Evolutionary conservation across 495 filamentous ascomycete species (phyloP).

Genomic region (Penicillium longicatenatum): DNA sequence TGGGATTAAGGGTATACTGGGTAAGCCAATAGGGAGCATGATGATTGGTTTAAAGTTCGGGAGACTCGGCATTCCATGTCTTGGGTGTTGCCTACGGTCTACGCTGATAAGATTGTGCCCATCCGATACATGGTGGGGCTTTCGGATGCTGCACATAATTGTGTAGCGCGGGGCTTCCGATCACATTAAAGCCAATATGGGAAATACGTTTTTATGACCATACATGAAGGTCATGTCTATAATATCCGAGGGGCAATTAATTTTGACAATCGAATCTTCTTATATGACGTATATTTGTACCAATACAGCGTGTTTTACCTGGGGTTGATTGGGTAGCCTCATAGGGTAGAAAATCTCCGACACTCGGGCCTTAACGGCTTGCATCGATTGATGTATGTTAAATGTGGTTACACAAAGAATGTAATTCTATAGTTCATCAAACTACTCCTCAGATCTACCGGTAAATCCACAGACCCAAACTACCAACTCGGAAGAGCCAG

Average conservation of each 20-base stretch:
- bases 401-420: background rate
- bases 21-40: background rate
- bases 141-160: conserved; percentile 20
- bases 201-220: background rate
- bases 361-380: background rate
- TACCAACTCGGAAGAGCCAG: conserved; percentile 16
- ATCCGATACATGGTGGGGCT: conserved; percentile 19
- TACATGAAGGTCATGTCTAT: background rate
- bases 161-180: conserved; percentile 18
- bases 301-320: background rate
- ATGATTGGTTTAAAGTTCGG: conserved; percentile 3
- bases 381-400: background rate
- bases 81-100: background rate
- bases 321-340: background rate
- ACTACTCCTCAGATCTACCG: conserved; percentile 7
- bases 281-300: background rate
- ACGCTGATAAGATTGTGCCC: background rate
- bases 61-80: conserved; percentile 4
- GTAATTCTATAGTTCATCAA: background rate
- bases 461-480: conserved; percentile 13
- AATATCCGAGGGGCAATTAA: background rate
- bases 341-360: background rate
- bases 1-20: background rate
- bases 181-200: background rate
- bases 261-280: background rate